These are phyloP conservation scores for Colletotrichum sublineola DNA, from an alignment of 2,329 filamentous ascomycete species.

Conservation along the genomic window DNA sequence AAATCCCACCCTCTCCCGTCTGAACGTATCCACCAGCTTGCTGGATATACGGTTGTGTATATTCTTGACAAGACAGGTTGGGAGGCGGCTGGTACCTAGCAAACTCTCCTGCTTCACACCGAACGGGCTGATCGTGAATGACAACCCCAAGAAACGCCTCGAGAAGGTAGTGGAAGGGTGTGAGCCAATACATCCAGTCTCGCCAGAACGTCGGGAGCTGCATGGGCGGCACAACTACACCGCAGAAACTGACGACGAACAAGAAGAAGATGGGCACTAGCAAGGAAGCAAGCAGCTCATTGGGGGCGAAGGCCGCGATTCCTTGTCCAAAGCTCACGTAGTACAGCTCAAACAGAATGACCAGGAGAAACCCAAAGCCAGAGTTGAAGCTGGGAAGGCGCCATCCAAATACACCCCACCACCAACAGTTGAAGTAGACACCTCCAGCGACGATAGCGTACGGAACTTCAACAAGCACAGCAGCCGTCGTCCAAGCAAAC, in stretches of 20 bases:
- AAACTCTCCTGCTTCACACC: slow-evolving; percentile 68
- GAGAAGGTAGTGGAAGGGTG: slow-evolving; percentile 76
- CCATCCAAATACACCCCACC: slow-evolving; percentile 64
- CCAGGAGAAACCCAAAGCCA: slow-evolving; percentile 72
- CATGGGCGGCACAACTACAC: slow-evolving; percentile 74
- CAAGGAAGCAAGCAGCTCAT: slow-evolving; percentile 74
- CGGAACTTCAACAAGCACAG: slow-evolving; percentile 77
- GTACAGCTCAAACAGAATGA: slow-evolving; percentile 76
- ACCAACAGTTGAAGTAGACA: slow-evolving; percentile 75
- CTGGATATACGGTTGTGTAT: slow-evolving; percentile 65
- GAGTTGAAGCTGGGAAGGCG: slow-evolving; percentile 66
- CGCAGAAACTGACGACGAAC: slow-evolving; percentile 78
- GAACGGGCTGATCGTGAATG: slow-evolving; percentile 66
- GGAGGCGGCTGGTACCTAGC: slow-evolving; percentile 71
- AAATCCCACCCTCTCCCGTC: slow-evolving; percentile 67
- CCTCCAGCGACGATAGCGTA: slow-evolving; percentile 76
- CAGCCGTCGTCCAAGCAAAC: slow-evolving; percentile 76
- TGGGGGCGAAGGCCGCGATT: slow-evolving; percentile 76
- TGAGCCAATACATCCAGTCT: slow-evolving; percentile 75
- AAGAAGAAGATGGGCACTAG: slow-evolving; percentile 78
- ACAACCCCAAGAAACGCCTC: slow-evolving; percentile 71
- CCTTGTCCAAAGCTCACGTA: slow-evolving; percentile 76
- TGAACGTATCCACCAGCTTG: slow-evolving; percentile 72
- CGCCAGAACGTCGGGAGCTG: slow-evolving; percentile 74
- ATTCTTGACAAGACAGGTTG: slow-evolving; percentile 71